Base-by-base conservation (phyloP, 768 basidiomycete species). In the Suillus cothurnatus region DNA sequence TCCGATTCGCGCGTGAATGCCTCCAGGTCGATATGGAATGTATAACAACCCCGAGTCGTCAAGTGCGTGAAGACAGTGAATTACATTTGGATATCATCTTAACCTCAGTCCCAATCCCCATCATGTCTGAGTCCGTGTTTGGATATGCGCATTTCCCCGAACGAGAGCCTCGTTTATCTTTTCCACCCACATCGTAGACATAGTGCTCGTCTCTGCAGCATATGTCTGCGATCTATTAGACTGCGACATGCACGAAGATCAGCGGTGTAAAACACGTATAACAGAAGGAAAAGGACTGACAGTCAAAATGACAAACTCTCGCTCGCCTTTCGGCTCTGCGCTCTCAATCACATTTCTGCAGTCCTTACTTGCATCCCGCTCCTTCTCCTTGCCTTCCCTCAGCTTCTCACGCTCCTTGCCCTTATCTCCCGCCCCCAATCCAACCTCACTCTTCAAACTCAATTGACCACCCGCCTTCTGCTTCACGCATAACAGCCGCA, bases 261-360 rank as follows among this genome's bases (percentile, higher is more conserved):
- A 65, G 34, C n/a, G 56, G 14, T 12, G 34, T 61, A 14, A 61
- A 47, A 21, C 8, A 43, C 59, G 26, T 38, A 21, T 21, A 19
- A 12, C 34, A 45, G 6, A 39, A 39, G 41, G 38, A 55, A 38
- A 50, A 38, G 43, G 34, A 77, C 86, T 71, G 66, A 90, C 88
- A 49, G 88, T 87, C 68, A 88, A 74, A 41, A 90, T 80, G 19
- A 85, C 82, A 71, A 90, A 88, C 71, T 87, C 86, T 43, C 84
- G 77, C 62, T 85, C 86, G 56, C 85, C 78, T 69, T 86, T 87
- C 32, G 79, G 75, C 62, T 84, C 85, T 0, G 85, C 83, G 28
- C 81, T 79, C 5, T 78, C 76, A 12, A 89, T 74, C 49, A 81
- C 74, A 49, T 74, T 76, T 43, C 81, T 80, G 19, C 78, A 72